Evolutionary conservation across 1,139 yeast species (phyloP), one percentile per base, ranked within the genome.

Genomic region (Hansenula anomala): DNA sequence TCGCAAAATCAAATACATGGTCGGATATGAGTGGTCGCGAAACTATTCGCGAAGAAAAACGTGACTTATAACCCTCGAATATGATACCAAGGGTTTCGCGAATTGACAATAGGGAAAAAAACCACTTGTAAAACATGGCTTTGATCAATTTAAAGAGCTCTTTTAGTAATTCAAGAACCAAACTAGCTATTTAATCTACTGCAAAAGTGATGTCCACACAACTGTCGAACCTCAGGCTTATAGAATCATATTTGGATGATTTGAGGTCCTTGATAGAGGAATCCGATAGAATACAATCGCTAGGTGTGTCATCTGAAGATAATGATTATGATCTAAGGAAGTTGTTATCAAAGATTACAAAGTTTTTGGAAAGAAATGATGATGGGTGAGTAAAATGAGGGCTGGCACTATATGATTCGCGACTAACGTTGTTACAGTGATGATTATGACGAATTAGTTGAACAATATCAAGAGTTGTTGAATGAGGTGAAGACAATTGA

Each of bases 271-370:
- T 45, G 6, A 36, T 47, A 6, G 58, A 52, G 20, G 58, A 53
- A 28, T 41, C 49, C 3, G 36, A 42, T 16, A 40, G 54, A 31
- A 35, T 52, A 5, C 36, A 32, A 15, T 42, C 38, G 14, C 19
- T 51, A n/a, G 46, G 41, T 27, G 66, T 69, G 18, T 80, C 82
- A 3, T 70, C 80, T 1, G 57, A 66, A 8, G 67, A 71, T 36
- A 86, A 78, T 43, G 77, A 75, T 47, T 64, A 63, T 39, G 86
- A 78, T 42, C 55, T 81, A 30, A 64, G 68, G 25, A 64, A 63
- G 36, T 59, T 66, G 23, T 54, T 80, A 37, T 56, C 56, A 30
- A 66, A 69, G 46, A 58, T 72, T 23, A 56, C 54, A 20, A 53
- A 53, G 31, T 66, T 63, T 23, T 44, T 66, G 6, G 58, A 55